Evolutionary conservation across 2,329 filamentous ascomycete species (phyloP), one percentile per base, ranked within the genome.

Genomic region (Sordariomycetes sp.): DNA sequence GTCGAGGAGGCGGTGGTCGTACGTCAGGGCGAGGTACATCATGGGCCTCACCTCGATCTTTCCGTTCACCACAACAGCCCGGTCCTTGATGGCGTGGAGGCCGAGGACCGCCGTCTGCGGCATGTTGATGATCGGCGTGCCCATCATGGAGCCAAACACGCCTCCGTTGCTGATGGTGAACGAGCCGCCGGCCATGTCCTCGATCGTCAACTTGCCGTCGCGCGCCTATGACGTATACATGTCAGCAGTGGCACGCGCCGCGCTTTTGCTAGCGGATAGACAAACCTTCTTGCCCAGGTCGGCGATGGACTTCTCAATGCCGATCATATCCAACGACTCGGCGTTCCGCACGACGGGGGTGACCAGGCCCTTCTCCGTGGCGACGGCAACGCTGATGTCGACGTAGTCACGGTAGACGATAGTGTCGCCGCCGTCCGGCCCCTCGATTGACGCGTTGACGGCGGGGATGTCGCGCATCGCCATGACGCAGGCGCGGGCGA

Each of bases 391-490:
- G 67, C 90, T 96, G 68, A 99, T 90, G 68, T 99, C 94, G 57
- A 99, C 94, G 68, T 96, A 99, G 71, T 99, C 94, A 59, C 91
- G 83, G 79, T 97, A 99, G 48, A 99, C 92, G 64, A 99, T 96
- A 51, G 94, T 97, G 71, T 99, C 94, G 59, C 94, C 94, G 53
- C 90, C 89, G 66, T 92, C 89, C 55, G 90, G 89, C 10, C 94
- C 94, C 70, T 99, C 94, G 63, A 99, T 99, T 42, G 91, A 96
- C 24, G 92, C 94, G 67, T 99, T 99, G 65, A 97, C 89, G 1
- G 86, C 86, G 13, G 91, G 94, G n/a, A 97, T 77, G 62, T 97
- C 91, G 66, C 87, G 88, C 89, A 96, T 95, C 59, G 94, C 94
- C 60, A 97, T 77, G 52, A 95, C 84, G 65, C 84, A 89, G 53